Percentiles rank a stretch among this genome's conserved stretches.
These are phyloP conservation scores for Coemansia sp. DNA, from an alignment of 192 early-diverging fungal species.

Conservation along the genomic window DNA sequence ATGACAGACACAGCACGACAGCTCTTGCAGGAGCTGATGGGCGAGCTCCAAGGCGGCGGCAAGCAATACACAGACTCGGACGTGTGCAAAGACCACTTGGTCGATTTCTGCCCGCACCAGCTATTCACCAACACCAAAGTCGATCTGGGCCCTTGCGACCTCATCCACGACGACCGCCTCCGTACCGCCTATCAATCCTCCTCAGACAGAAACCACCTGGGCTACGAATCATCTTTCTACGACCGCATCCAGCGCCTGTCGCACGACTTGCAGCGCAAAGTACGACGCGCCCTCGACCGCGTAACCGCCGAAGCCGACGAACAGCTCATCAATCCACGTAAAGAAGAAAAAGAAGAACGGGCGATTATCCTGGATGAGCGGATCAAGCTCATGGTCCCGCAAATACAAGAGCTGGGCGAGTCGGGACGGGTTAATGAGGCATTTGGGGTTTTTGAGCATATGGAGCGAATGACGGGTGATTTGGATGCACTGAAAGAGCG, in stretches of 20 bases:
- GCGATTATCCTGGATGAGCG: constrained; percentile 79
- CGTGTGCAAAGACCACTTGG: constrained; percentile 76
- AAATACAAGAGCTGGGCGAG: constrained; percentile 73
- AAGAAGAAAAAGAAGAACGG: constrained; percentile 79
- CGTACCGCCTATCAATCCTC: constrained; percentile 60
- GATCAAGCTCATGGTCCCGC: constrained; percentile 64
- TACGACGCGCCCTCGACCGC: constrained; percentile 67
- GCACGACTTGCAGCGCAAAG: constrained; percentile 69
- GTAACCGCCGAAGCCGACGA: constrained; percentile 67
- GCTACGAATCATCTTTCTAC: constrained; percentile 75
- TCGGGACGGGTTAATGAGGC: constrained; percentile 76
- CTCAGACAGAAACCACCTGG: constrained; percentile 64
- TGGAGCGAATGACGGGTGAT: constrained; percentile 68
- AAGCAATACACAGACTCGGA: constrained; percentile 42
- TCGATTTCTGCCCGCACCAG: constrained; percentile 78
- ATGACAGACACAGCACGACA: constrained; percentile 54
- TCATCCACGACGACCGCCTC: constrained; percentile 80
- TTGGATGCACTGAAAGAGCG: constrained; percentile 58
- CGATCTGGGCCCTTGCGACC: constrained; percentile 69
- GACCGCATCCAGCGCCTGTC: constrained; percentile 62
- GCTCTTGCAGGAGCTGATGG: constrained; percentile 56
- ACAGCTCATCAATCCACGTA: constrained; percentile 59
- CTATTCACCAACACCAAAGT: constrained; percentile 89
- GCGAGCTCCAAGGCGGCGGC: constrained; percentile 42
- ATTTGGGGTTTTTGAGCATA: constrained; percentile 58